Evolutionary conservation across 352 stramenopile genomes (phyloP).

Genomic region (Sclerospora graminicola): DNA sequence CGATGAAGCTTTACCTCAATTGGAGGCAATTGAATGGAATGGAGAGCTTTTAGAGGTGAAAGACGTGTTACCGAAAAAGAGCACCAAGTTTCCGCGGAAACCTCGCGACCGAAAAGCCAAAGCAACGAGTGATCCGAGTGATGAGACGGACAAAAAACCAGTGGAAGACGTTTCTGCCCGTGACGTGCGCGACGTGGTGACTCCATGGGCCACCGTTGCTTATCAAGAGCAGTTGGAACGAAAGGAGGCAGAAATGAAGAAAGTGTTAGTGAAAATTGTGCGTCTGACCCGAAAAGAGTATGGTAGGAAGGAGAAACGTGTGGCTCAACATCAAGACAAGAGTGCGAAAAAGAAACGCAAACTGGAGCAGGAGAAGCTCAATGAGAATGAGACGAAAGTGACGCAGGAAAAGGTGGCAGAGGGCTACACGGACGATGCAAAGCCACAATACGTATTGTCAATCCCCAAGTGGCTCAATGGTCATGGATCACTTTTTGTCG

Average conservation of each 20-base stretch:
- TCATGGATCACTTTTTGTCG: constrained; percentile 61
- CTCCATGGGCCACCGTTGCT: constrained; percentile 64
- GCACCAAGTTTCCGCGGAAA: constrained; percentile 25
- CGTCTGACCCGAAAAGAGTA: constrained; percentile 79
- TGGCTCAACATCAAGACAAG: constrained; percentile 46
- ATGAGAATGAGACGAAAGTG: constrained; percentile 1
- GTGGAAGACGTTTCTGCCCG: constrained; percentile 18
- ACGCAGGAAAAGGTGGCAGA: constrained; percentile 3
- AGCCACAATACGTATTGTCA: constrained; percentile 26
- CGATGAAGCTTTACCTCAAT: constrained; percentile 34
- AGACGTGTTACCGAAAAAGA: constrained; percentile 54
- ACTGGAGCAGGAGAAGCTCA: constrained; percentile 43
- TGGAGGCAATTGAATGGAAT: constrained; percentile 52
- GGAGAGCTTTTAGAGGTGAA: constrained; percentile 69
- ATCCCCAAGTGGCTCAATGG: constrained; percentile 70
- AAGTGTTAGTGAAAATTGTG: constrained; percentile 81
- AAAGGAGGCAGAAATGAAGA: constrained; percentile 87
- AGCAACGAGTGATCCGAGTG: constrained; percentile 1
- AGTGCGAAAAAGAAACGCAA: constrained; percentile 50
- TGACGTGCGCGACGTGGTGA: constrained; percentile 67
- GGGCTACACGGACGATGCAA: constrained; percentile 17
- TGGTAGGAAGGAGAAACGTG: constrained; percentile 80
- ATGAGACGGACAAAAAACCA: constrained; percentile 2
- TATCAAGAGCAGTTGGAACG: constrained; percentile 77
- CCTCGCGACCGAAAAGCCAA: constrained; percentile 4